Base-by-base conservation (phyloP, 768 basidiomycete species). In the Lentinula sp. region DNA sequence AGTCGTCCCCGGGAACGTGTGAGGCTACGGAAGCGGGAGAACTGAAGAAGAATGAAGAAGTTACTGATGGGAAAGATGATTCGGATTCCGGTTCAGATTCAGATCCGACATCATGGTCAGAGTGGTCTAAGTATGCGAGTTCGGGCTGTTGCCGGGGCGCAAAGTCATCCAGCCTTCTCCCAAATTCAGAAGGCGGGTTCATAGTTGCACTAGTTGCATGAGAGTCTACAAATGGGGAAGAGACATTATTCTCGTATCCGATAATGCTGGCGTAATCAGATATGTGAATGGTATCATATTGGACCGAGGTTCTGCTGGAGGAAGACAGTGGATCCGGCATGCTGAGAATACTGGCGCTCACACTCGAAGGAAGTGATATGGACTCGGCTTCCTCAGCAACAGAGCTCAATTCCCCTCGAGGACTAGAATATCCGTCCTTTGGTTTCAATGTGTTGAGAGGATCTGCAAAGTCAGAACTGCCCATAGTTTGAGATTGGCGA, bases 41-140 rank as follows among this genome's bases (percentile, higher is more conserved):
- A 40, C 57, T 59, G 35, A 59, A 59, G 46, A 59, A 59, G 37
- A 59, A 59, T 15, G 57, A 59, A 48, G 57, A 59, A n/a, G 57
- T 48, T 15, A 59, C 57, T 21, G 57, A 59, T 48, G 57, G 57
- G 37, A 59, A 59, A n/a, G 57, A 59, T 34, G 57, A 59, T 50
- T 59, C 57, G 10, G 57, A 59, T n/a, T 59, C 56, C 42, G 39
- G 21, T 7, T 57, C 57, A 9, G 48, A 50, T 34, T 59, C 57
- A 21, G 57, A 48, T 21, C 23, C 57, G 10, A 28, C 21, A 5
- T 45, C 57, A 35, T 50, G 45, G 34, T 50, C 57, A 37, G 21
- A 49, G 28, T 49, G 45, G 46, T 34, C 57, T 18, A 4, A 8
- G 18, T 57, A 34, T 35, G 9, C 31, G 4, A 23, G 7, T 39